Base-by-base conservation (phyloP, 495 filamentous ascomycete genomes). In the Trichoderma asperelloides region DNA sequence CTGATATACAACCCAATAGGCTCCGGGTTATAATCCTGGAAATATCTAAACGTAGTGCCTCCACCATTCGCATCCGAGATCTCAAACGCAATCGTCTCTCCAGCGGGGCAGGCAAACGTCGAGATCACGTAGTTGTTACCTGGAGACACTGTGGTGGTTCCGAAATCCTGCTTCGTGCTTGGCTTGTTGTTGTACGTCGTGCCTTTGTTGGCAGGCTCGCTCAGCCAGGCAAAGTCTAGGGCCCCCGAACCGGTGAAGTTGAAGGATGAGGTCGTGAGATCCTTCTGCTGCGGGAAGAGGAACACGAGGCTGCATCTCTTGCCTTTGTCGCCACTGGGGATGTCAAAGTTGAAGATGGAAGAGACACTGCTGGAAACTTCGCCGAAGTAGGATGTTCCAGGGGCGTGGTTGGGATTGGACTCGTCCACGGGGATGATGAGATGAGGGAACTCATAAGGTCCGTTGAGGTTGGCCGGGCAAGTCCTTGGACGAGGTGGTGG, bases 281-380 rank as follows among this genome's bases (percentile, higher is more conserved):
- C 72, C 8, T 76, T 66, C 67, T 78, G 72, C 63, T 76, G 67
- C 7, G 89, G 89, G 75, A 90, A 85, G 45, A 89, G 77, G 80
- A 92, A 90, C 64, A 89, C 74, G 9, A 90, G 81, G 40, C 79
- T 78, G 75, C 89, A 92, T 0, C 79, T 88, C 75, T 85, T 84
- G 62, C 80, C 84, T 47, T 78, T 72, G 71, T 84, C 78, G 13
- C 73, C 72, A 0, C 72, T 33, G 0, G 86, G 86, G 51, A 91
- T 82, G 72, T 89, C 86, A 76, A 91, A 91, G 75, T 87, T 88
- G 82, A 89, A 91, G 57, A 87, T 74, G 21, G 80, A 82, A 41
- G 87, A 88, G 67, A 86, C 75, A 28, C 79, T 82, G 4, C 80
- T 70, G 4, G 80, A 80, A 37, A 89, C 76, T 8, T 80, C 78